Percentiles rank a stretch among this genome's conserved stretches.
These are phyloP conservation scores for Tagetes erecta DNA, from an alignment of 129 eudicot species.

Conservation along the genomic window DNA sequence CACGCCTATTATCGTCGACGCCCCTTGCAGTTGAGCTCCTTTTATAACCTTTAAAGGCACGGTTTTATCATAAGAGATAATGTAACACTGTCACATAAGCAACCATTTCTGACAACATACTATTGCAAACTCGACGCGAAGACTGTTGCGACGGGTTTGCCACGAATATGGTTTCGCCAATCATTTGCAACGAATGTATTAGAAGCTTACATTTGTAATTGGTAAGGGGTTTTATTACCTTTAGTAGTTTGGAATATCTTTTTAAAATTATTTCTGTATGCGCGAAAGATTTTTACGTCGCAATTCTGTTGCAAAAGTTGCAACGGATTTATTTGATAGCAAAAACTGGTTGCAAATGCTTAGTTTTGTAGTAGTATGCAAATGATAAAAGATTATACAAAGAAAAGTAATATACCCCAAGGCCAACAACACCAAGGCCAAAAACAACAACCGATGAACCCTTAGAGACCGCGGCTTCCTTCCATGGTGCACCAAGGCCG, in stretches of 20 bases:
- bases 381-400: neutral
- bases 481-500: constrained; percentile 56
- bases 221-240: neutral
- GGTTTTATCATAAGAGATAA: neutral
- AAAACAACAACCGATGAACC: constrained; percentile 60
- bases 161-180: neutral
- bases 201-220: neutral
- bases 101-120: neutral
- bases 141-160: neutral
- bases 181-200: neutral
- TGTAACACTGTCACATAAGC: neutral
- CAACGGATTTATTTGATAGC: neutral
- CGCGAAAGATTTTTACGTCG: too few species aligned
- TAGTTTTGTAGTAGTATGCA: neutral
- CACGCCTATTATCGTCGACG: constrained; percentile 49
- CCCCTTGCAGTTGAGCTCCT: constrained; percentile 58
- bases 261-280: neutral
- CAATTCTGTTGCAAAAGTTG: neutral
- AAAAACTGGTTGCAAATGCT: neutral
- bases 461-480: constrained; percentile 33
- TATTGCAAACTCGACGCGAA: neutral
- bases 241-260: too few species aligned
- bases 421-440: constrained; percentile 74
- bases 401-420: constrained; percentile 41
- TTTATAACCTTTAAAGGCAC: constrained; percentile 35